These are phyloP conservation scores for Hemisphaericaspora subhashii DNA, from an alignment of 1,139 yeast genomes.

Conservation along the genomic window DNA sequence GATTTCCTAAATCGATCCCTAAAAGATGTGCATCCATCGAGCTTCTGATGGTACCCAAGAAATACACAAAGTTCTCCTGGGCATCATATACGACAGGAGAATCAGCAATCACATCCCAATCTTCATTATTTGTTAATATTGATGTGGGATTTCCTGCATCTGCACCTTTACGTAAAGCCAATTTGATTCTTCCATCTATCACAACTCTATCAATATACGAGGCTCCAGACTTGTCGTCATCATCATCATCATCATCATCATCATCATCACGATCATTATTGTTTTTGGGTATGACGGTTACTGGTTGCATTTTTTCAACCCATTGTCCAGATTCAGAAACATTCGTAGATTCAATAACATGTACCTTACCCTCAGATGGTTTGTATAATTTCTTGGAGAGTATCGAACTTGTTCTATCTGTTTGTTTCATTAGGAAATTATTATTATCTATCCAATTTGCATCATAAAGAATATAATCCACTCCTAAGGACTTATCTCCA, in stretches of 20 bases:
- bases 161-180: slow-evolving; percentile 63
- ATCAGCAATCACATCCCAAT: slow-evolving; percentile 68
- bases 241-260: too few relatives aligned
- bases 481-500: slow-evolving; percentile 33
- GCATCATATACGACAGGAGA: slow-evolving; percentile 57
- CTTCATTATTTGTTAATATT: slow-evolving; percentile 52
- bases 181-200: slow-evolving; percentile 60
- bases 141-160: slow-evolving; percentile 23
- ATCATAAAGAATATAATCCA: slow-evolving; percentile 65
- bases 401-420: slow-evolving; percentile 69
- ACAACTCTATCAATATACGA: slow-evolving; percentile 78
- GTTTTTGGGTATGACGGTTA: slow-evolving; percentile 22
- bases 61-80: slow-evolving; percentile 56
- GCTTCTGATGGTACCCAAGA: slow-evolving; percentile 53
- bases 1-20: slow-evolving; percentile 23
- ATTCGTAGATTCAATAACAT: slow-evolving; percentile 27
- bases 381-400: slow-evolving; percentile 58
- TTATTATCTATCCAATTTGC: slow-evolving; percentile 65
- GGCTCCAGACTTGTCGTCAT: slow-evolving; percentile 30
- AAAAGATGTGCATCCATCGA: slow-evolving; percentile 33
- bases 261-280: not conserved
- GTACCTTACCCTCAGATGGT: slow-evolving; percentile 17
- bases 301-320: slow-evolving; percentile 47
- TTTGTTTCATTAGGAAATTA: slow-evolving; percentile 58
- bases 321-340: slow-evolving; percentile 53